Conservation (phyloP, 208 protist genomes). For the Trypanosoma vivax region DNA sequence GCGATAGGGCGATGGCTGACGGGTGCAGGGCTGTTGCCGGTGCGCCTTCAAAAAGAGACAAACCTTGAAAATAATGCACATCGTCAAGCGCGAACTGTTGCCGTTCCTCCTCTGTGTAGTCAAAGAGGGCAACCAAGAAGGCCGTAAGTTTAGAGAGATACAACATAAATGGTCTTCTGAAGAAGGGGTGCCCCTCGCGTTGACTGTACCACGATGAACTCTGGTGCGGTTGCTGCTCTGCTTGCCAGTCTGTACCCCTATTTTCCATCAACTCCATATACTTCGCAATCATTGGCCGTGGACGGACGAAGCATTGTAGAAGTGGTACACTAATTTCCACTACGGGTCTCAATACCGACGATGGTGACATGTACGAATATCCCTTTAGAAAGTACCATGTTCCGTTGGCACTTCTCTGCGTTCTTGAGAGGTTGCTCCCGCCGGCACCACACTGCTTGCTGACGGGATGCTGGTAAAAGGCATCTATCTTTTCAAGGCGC, state of each 20-base stretch:
- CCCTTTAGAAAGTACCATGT: conserved; percentile 19
- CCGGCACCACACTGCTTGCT: too few relatives aligned
- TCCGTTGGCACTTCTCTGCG: background rate
- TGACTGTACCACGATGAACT: conserved; percentile 9
- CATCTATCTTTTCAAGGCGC: conserved; percentile 1
- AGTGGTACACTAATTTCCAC: conserved; percentile 1
- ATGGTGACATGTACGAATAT: conserved; percentile 8
- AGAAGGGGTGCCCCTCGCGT: conserved; percentile 28
- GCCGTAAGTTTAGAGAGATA: conserved; percentile 5
- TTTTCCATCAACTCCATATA: background rate
- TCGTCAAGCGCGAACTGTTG: background rate
- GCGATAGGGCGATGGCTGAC: conserved; percentile 17
- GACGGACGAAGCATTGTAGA: background rate
- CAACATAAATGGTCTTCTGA: conserved; percentile 17
- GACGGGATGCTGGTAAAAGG: background rate
- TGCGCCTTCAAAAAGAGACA: conserved; percentile 6
- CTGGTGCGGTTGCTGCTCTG: background rate
- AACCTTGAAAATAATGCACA: background rate
- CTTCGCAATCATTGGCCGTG: conserved; percentile 4
- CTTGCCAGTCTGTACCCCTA: background rate
- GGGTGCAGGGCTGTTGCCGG: background rate
- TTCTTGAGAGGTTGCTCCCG: too few relatives aligned
- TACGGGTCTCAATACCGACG: conserved; percentile 1
- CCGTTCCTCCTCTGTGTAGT: conserved; percentile 1
- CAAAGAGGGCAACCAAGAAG: conserved; percentile 6